phyloP scores from a whole-genome alignment of 768 basidiomycete species.

The Trametes cubensis region DNA sequence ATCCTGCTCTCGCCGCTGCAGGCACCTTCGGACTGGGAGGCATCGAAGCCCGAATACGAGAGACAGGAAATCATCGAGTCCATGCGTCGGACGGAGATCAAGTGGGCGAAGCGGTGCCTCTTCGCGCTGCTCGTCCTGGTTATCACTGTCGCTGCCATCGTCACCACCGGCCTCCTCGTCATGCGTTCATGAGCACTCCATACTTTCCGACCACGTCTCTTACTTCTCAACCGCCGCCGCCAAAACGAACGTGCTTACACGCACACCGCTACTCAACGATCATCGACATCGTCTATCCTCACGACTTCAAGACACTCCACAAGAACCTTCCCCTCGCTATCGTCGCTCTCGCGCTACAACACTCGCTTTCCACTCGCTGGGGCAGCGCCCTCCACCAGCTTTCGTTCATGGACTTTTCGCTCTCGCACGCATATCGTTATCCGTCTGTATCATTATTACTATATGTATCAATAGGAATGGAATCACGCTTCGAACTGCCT shows the following conservation, averaged over 20 bases:
- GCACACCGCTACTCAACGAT: neutral
- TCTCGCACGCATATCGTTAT: slow-evolving; percentile 1
- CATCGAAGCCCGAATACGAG: slow-evolving; percentile 41
- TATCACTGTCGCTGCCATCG: slow-evolving; percentile 25
- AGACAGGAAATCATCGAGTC: slow-evolving; percentile 34
- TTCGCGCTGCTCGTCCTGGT: slow-evolving; percentile 29
- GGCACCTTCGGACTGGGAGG: slow-evolving; percentile 40
- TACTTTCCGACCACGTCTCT: neutral
- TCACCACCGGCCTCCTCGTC: slow-evolving; percentile 24
- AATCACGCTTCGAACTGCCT: neutral
- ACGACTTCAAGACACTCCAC: no score
- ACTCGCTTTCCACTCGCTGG: neutral
- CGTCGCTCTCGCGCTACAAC: neutral
- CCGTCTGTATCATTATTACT: slow-evolving; percentile 10
- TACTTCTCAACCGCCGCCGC: no score
- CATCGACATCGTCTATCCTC: no score
- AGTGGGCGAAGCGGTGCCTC: slow-evolving; percentile 46
- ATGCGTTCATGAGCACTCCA: slow-evolving; percentile 3
- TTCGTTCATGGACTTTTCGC: neutral
- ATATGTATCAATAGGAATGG: slow-evolving; percentile 15
- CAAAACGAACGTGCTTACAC: neutral
- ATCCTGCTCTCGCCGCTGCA: slow-evolving; percentile 45
- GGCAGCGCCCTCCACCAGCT: neutral
- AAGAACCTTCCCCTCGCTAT: neutral
- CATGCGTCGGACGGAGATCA: slow-evolving; percentile 42